These are phyloP conservation scores for Beauveria sp. DNA, from an alignment of 2,329 filamentous ascomycete genomes.

Conservation along the genomic window DNA sequence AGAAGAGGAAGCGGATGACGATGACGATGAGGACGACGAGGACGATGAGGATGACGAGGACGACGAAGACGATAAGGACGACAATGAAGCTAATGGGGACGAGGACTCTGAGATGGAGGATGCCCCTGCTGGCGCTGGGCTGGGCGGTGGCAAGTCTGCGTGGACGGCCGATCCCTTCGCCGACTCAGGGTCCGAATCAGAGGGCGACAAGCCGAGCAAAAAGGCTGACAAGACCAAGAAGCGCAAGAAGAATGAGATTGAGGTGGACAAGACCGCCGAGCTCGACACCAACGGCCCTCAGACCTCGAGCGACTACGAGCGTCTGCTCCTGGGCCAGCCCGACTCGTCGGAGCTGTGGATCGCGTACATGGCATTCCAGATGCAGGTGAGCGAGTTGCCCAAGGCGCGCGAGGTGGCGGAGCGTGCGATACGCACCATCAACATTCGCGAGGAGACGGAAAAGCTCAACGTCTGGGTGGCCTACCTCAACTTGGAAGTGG, in stretches of 20 bases:
- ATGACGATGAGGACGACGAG: conserved; percentile 15
- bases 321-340: conserved; percentile 82
- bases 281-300: conserved; percentile 84
- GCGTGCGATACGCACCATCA: conserved; percentile 84
- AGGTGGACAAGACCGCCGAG: conserved; percentile 85
- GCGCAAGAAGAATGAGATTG: conserved; percentile 65
- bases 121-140: conserved; percentile 37
- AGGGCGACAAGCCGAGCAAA: conserved; percentile 34
- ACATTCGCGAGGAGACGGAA: conserved; percentile 82
- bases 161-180: conserved; percentile 71
- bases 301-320: conserved; percentile 85
- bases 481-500: conserved; percentile 86
- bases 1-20: too few species aligned
- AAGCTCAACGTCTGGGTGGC: conserved; percentile 96
- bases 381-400: conserved; percentile 80
- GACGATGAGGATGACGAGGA: conserved; percentile 22
- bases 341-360: conserved; percentile 94
- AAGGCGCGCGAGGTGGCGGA: conserved; percentile 86
- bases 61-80: conserved; percentile 31
- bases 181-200: conserved; percentile 46
- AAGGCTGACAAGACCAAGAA: conserved; percentile 60
- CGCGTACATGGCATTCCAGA: conserved; percentile 97
- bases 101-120: conserved; percentile 20
- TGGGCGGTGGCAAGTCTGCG: conserved; percentile 73
- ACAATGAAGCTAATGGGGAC: conserved; percentile 21